Evolutionary conservation across 2,329 filamentous ascomycete species (phyloP).

Genomic region (Plectosphaerella cucumerina): DNA sequence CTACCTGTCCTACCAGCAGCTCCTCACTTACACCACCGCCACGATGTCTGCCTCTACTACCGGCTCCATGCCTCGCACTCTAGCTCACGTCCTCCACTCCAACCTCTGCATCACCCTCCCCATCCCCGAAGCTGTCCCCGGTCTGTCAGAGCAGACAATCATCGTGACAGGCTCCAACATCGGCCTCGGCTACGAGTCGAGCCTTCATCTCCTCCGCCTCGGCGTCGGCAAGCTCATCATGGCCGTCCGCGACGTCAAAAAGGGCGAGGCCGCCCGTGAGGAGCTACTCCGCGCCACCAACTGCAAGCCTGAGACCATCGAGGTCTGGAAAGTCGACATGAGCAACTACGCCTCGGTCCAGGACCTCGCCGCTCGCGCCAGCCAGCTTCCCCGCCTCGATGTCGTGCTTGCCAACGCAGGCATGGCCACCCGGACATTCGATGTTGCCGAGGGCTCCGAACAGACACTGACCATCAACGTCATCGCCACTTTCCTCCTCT

Average conservation of each 20-base stretch:
- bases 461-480: conserved; percentile 39
- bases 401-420: conserved; percentile 31
- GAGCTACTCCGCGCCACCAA: conserved; percentile 1
- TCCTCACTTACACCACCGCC: too few species aligned
- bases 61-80: too few species aligned
- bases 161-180: conserved; percentile 21
- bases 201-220: conserved; percentile 16
- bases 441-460: conserved; percentile 33
- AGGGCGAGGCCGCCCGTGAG: conserved; percentile 17
- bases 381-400: conserved; percentile 29
- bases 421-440: conserved; percentile 5
- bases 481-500: conserved; percentile 38
- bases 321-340: conserved; percentile 32
- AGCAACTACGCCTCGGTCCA: conserved; percentile 31
- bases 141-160: conserved; percentile 1
- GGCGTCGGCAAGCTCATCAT: conserved; percentile 25
- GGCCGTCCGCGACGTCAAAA: conserved; percentile 22
- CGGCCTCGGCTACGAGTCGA: conserved; percentile 18
- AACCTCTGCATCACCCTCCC: too few species aligned
- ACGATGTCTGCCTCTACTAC: too few species aligned
- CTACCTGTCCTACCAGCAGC: too few species aligned
- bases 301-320: conserved; percentile 13
- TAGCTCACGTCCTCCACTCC: too few species aligned
- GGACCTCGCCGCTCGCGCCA: conserved; percentile 27
- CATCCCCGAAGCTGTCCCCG: background rate